Base-by-base conservation (phyloP, 2,329 filamentous ascomycete genomes). In the Neodidymelliopsis sp. region DNA sequence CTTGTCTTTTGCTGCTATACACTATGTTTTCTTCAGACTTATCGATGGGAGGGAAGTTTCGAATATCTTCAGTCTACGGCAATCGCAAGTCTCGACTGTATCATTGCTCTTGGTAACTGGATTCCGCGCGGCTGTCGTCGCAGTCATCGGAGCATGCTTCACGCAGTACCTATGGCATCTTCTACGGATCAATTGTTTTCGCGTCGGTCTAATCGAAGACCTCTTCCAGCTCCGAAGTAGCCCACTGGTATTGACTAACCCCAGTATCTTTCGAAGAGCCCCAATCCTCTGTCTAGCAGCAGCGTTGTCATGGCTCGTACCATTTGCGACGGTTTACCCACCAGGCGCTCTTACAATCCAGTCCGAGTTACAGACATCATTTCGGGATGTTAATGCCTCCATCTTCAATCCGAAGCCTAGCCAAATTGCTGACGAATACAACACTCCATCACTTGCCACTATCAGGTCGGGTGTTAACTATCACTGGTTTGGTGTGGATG, bases 11-110 rank as follows among this genome's bases (percentile, higher is more conserved):
- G 18, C 24, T 7, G 24, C 12, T 7, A 7, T 12, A 27, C 24
- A 49, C 53, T 18, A 25, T 38, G 25, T 28, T 28, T 13, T 53
- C 53, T 35, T 43, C 52, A 39, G 46, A 28, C 29, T 24, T 39
- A 16, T 55, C 48, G 6, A 52, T 48, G 25, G 39, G 31, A 29
- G 37, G 42, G 30, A 56, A 55, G 37, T 52, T 48, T 34, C 24
- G 53, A 15, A 55, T 58, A 7, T 7, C 12, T 27, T 27, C 24
- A 12, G 7, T 12, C 12, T 27, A 12, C 24, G 24, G 12, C 24
- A 27, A 27, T 27, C 24, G 12, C 24, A 12, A 27, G 24, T 27
- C 24, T 27, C 24, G 12, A 27, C 24, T 12, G 12, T 27, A 7
- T 27, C 24, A 27, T 27, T 27, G 24, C 24, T 27, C 12, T 12